Evolutionary conservation across 148 eudicot species (phyloP).

Genomic region (Amaranthus hypochondriacus): DNA sequence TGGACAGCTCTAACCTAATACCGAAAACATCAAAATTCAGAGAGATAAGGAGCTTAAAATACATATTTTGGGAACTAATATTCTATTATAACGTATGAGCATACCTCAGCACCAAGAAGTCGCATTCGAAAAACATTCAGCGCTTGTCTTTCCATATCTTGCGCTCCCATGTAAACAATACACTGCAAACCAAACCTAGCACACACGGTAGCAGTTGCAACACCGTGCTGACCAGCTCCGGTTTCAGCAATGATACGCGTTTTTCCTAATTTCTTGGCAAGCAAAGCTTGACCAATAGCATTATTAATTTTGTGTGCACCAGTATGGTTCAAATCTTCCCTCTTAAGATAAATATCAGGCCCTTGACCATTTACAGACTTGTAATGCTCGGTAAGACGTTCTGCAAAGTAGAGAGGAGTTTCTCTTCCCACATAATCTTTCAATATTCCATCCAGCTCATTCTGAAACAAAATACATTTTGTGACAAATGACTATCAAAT

Average conservation of each 20-base stretch:
- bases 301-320: conserved; percentile 97
- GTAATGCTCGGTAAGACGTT: conserved; percentile 87
- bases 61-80: not conserved
- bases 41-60: not conserved
- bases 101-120: conserved; percentile 99
- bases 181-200: conserved; percentile 91
- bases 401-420: conserved; percentile 90
- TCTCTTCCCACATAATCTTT: conserved; percentile 96
- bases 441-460: conserved; percentile 67
- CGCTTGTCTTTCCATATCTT: conserved; percentile 94
- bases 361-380: conserved; percentile 81
- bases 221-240: conserved; percentile 99
- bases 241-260: conserved; percentile 95
- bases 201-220: conserved; percentile 97
- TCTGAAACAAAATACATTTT: conserved; percentile 37
- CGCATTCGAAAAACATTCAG: conserved; percentile 92
- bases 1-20: conserved; percentile 84
- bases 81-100: conserved; percentile 11
- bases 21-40: conserved; percentile 6
- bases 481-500: not conserved
- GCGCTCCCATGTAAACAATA: conserved; percentile 93
- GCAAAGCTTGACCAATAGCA: conserved; percentile 94
- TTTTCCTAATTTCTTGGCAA: conserved; percentile 85
- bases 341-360: conserved; percentile 78
- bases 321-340: conserved; percentile 91